Evolutionary conservation across 768 basidiomycete genomes (phyloP), one percentile per base, ranked within the genome.

Genomic region (Serpula lacrymans): DNA sequence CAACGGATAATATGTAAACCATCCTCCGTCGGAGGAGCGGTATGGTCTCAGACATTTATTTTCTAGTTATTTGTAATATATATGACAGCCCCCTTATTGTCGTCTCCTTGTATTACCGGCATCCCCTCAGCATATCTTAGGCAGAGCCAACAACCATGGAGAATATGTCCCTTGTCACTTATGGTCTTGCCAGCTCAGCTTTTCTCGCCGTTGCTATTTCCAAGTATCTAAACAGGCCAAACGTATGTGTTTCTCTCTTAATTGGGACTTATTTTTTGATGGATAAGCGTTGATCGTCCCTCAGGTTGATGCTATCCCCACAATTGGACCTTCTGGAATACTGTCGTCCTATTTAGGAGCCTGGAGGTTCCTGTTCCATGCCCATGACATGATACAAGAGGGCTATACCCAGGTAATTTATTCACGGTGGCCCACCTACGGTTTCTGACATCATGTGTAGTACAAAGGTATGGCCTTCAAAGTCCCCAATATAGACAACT

Each of bases 391-490:
- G 2, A 17, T 69, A 6, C 56, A 56, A 39, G 47, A 63, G 38
- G 65, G 67, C 0, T 64, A 60, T 20, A 38, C 52, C 13, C 57
- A 60, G 49, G 68, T 49, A 36, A 6, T 43, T 39, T 1, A 3
- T 0, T 2, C 28, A 11, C 16, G 6, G 6, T 22, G 9, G 10
- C 23, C 37, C 21, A 29, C 14, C 43, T 18, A 41, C 17, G 14
- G 18, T 16, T 14, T 22, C 37, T 16, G 11, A 44, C 13, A 3
- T 30, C 18, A 6, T 38, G 31, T 4, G 9, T 17, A 65, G 64
- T 43, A 60, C 46, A 55, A 55, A 18, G 43, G 37, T 8, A 39
- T 42, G 2, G 41, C 59, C 5, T 71, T 68, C 50, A 68, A 60
- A 34, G 43, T 67, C 4, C 43, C 63, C 0, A 42, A 46, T 2